A percentile compares a stretch with the other conserved stretches of the same genome.
Evolutionary conservation across 148 eudicot genomes (phyloP).

Genomic region (Nepenthes mirabilis): DNA sequence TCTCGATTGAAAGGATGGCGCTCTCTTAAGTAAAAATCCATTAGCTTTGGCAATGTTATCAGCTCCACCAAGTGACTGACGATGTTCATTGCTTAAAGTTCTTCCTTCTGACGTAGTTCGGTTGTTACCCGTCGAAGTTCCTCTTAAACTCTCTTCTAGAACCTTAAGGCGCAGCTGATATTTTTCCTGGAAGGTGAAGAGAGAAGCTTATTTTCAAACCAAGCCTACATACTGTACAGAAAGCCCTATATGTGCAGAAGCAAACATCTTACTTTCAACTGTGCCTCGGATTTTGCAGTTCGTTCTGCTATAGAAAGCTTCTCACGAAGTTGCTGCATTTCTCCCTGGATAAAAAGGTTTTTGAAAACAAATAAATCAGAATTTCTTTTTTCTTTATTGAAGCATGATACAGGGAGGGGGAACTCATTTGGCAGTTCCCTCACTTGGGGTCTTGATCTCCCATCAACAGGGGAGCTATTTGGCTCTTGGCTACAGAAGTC

Average conservation of each 20-base stretch:
- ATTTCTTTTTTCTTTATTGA: neutral
- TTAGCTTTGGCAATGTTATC: conserved; percentile 51
- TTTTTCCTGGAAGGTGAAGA: conserved; percentile 33
- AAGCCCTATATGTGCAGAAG: neutral
- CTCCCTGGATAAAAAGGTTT: conserved; percentile 32
- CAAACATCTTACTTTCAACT: conserved; percentile 34
- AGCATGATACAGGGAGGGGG: no score
- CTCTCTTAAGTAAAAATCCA: conserved; percentile 65
- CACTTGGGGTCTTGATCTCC: no score
- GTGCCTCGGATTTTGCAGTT: conserved; percentile 63
- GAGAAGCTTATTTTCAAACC: neutral
- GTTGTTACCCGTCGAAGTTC: conserved; percentile 25
- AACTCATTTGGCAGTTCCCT: no score
- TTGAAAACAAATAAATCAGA: neutral
- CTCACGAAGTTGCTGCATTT: conserved; percentile 66
- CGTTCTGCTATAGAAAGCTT: conserved; percentile 52
- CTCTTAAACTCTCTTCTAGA: conserved; percentile 53
- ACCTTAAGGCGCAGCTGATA: conserved; percentile 55
- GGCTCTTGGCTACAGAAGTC: no score
- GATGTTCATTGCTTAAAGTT: conserved; percentile 44
- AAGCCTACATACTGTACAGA: neutral
- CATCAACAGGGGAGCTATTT: no score
- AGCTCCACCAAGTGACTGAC: conserved; percentile 61
- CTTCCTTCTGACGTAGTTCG: conserved; percentile 34
- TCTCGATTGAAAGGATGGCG: conserved; percentile 56